Percentiles rank a stretch among this genome's conserved stretches.
These are phyloP conservation scores for Septoria linicola DNA, from an alignment of 2,329 filamentous ascomycete genomes.

Conservation along the genomic window DNA sequence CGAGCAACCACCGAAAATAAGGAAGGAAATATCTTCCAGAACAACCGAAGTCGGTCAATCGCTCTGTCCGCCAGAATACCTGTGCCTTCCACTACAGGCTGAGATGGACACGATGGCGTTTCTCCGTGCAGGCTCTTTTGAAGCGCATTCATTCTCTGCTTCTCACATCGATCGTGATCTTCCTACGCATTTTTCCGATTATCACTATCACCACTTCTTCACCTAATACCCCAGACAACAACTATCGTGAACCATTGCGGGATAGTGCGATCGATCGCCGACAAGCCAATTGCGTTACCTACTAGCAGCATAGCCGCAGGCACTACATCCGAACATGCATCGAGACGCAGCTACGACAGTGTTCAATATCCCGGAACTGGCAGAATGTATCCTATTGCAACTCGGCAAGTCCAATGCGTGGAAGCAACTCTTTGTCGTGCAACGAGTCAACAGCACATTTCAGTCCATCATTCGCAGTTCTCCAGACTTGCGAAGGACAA, in stretches of 20 bases:
- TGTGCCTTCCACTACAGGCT: slow-evolving; percentile 11
- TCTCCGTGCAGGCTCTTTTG: background rate
- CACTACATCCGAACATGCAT: slow-evolving; percentile 11
- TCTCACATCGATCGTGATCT: slow-evolving; percentile 2
- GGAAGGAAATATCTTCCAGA: background rate
- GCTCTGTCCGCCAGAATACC: slow-evolving; percentile 14
- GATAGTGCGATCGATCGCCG: slow-evolving; percentile 5
- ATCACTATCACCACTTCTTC: background rate
- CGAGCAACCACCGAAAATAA: slow-evolving; percentile 11
- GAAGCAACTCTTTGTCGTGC: slow-evolving; percentile 25
- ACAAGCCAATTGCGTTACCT: slow-evolving; percentile 2
- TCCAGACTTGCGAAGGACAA: slow-evolving; percentile 20
- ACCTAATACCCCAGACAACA: background rate
- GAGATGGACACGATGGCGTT: slow-evolving; percentile 1
- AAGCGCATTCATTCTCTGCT: background rate
- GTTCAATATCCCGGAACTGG: slow-evolving; percentile 26
- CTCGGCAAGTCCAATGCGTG: slow-evolving; percentile 21
- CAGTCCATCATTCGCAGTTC: slow-evolving; percentile 22
- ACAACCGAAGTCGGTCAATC: background rate
- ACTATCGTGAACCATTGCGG: background rate
- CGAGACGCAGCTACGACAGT: slow-evolving; percentile 18
- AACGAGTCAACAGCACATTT: slow-evolving; percentile 24
- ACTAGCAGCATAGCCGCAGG: slow-evolving; percentile 4
- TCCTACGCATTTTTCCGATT: background rate
- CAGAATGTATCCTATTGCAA: slow-evolving; percentile 25